Base-by-base conservation (phyloP, 1,284 basidiomycete genomes). In the Cryptococcus sp. region DNA sequence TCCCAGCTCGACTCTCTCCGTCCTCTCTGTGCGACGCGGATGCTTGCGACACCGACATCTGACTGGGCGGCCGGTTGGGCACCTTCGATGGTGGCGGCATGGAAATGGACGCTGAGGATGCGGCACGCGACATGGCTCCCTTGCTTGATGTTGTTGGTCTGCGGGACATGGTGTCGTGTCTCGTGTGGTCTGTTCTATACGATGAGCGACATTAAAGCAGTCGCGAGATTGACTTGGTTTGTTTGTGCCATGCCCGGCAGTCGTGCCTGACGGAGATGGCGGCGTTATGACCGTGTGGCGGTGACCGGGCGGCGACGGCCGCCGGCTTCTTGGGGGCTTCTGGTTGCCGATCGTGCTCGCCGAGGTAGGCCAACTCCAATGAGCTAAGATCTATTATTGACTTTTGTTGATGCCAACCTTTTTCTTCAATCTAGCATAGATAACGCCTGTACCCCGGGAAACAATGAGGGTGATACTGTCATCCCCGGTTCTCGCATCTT, bases 31-130 rank as follows among this genome's bases (percentile, higher is more conserved):
- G 24, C 36, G 46, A 48, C 18, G 49, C 51, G 9, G 63, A 53
- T 6, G 60, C 57, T 11, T 55, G 36, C 0, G 65, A 63, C 9
- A 61, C 52, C 18, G 69, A 64, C 55, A 62, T 57, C n/a, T 46
- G 63, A 16, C 62, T 64, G 13, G 63, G 60, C 9, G 64, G 61
- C 18, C 65, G 56, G 49, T 54, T 56, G 13, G 65, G 62, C 18
- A 66, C 50, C 54, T 60, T 56, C 4, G 52, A 50, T 33, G 70
- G 68, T 15, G 68, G 68, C 2, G 70, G 68, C 70, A 70, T 70
- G 20, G 68, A 60, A 2, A 68, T 51, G 7, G 67, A 67, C 21
- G 65, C 64, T 8, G 63, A 61, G 3, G 70, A 69, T 2, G 63
- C 50, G 16, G 60, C 53, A 13, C 67, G 58, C 16, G 62, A 24